phyloP scores from a whole-genome alignment of 1,284 basidiomycete species.

The Boletus nobilissimus region DNA sequence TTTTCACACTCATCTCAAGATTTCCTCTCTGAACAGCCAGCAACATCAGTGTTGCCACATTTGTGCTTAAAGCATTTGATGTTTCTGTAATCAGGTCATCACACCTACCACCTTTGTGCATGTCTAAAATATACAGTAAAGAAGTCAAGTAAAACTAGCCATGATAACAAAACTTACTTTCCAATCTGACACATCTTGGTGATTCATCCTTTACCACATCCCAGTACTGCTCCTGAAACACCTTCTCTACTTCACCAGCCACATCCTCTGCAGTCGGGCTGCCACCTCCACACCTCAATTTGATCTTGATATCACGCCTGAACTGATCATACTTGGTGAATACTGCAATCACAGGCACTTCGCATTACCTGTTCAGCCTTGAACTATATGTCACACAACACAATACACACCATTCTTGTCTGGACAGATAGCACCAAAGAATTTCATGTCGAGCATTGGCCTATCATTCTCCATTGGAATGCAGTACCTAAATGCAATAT shows the following conservation, averaged over 20 bases:
- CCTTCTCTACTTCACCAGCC: not conserved
- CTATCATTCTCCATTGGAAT: conserved; percentile 16
- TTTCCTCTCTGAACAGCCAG: not conserved
- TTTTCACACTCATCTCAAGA: not conserved
- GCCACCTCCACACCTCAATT: not conserved
- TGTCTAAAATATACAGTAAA: not conserved
- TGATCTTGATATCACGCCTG: not conserved
- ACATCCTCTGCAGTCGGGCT: not conserved
- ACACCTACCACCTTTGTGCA: not conserved
- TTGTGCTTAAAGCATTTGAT: not conserved
- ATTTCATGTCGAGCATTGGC: conserved; percentile 4
- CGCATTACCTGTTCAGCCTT: not conserved
- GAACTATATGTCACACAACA: not conserved
- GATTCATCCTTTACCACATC: not conserved
- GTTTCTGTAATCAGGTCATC: not conserved
- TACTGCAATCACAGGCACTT: conserved; percentile 15
- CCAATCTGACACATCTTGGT: conserved; percentile 3
- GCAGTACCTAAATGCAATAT: conserved; percentile 2
- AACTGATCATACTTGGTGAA: conserved; percentile 26
- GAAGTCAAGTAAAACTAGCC: not conserved
- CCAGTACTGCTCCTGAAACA: conserved; percentile 6
- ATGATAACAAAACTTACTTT: not conserved
- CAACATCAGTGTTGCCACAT: not conserved
- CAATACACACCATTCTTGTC: conserved; percentile 10
- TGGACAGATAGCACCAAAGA: conserved; percentile 8